phyloP scores from a whole-genome alignment of 441 rosid genomes.

The Corymbia calophylla region DNA sequence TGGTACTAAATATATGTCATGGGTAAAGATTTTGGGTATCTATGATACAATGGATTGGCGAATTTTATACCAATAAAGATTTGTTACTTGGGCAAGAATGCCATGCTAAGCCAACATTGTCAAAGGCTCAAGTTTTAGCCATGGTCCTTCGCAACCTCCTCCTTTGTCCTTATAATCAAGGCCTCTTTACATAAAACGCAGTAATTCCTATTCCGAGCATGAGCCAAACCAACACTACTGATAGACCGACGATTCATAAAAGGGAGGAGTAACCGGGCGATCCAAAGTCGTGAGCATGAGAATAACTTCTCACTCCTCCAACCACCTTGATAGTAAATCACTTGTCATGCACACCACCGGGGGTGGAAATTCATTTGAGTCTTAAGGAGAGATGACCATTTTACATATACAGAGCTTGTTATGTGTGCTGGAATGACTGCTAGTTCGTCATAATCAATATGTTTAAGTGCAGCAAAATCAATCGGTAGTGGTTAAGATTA shows the following conservation, averaged over 20 bases:
- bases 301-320: neutral
- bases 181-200: neutral
- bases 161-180: neutral
- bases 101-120: neutral
- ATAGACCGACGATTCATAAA: neutral
- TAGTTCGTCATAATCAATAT: too few relatives aligned
- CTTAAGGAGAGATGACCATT: too few relatives aligned
- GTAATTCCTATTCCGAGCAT: neutral
- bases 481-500: too few relatives aligned
- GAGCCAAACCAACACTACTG: neutral
- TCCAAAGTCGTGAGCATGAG: neutral
- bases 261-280: rapidly evolving
- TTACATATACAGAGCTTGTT: too few relatives aligned
- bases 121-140: neutral
- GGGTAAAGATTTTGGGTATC: rapidly evolving
- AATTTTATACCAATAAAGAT: neutral
- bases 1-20: neutral
- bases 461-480: too few relatives aligned
- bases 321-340: neutral
- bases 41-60: neutral
- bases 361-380: too few relatives aligned
- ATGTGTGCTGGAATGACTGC: too few relatives aligned
- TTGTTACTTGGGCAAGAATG: neutral
- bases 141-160: neutral
- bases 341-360: neutral